Base-by-base conservation (phyloP, 2,329 filamentous ascomycete genomes). In the Aspergillus ustus region DNA sequence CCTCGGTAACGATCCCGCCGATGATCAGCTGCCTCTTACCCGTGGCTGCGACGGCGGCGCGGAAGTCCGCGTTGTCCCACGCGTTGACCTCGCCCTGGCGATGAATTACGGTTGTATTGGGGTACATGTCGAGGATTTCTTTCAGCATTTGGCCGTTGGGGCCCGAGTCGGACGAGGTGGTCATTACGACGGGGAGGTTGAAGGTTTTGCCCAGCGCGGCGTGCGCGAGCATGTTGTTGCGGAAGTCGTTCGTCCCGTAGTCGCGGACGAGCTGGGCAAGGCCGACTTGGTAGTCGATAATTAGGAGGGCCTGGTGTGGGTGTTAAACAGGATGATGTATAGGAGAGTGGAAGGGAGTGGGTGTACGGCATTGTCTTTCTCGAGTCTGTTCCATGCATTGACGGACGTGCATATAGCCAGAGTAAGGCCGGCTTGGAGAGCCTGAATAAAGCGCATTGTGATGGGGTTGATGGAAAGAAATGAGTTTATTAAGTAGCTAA, bases 41-140 rank as follows among this genome's bases (percentile, higher is more conserved):
- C 4, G 88, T 85, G 2, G 88, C 88, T 64, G 82, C 77, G 63
- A 93, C 82, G 2, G 90, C 89, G 1, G 80, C 80, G 40, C 84
- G 83, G 79, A 93, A 92, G 0, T 89, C 85, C 2, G 82, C 67
- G 67, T 91, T 92, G 72, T 93, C 91, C 90, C 89, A 92, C 3
- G 90, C 90, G 71, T 92, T 85, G 69, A 93, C 89, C 71, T 93
- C 88, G 46, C 90, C 90, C 63, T 89, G 83, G 37, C 90, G 86
- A 67, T 83, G 81, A 70, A 93, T 84, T 11, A 91, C 78, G 0
- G 90, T 85, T 0, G 88, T 85, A 49, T 85, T 77, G 25, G 90
- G 90, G 70, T 91, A 88, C 84, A 88, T 84, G 13, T 87, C 82
- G 5, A 85, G 73, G 64, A 93, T 89, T 69, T 91, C 90, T 68